Conservation (phyloP, 305 asterid genomes). For the Ajuga reptans region DNA sequence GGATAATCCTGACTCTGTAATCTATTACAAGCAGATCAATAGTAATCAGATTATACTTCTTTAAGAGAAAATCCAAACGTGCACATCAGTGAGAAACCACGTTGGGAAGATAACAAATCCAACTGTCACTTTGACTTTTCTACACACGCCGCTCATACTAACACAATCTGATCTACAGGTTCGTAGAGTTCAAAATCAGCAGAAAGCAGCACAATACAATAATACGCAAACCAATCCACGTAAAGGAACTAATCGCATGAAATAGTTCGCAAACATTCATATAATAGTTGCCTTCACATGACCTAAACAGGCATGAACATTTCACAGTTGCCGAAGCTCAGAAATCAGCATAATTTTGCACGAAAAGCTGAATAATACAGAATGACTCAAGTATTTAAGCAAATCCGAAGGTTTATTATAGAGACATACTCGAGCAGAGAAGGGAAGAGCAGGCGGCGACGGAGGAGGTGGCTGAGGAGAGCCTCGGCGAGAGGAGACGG, state of each 20-base stretch:
- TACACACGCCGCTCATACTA: background rate
- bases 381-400: slow-evolving; percentile 5
- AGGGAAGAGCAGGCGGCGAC: slow-evolving; percentile 71
- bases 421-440: slow-evolving; percentile 72
- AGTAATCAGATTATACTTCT: background rate
- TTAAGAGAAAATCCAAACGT: background rate
- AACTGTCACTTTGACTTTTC: background rate
- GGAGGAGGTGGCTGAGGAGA: slow-evolving; percentile 58
- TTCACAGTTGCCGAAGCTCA: background rate
- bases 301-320: background rate
- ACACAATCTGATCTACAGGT: background rate
- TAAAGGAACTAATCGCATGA: background rate
- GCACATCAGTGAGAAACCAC: background rate
- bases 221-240: background rate
- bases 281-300: background rate
- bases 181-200: background rate
- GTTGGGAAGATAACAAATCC: background rate
- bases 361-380: background rate
- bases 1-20: background rate
- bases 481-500: slow-evolving; percentile 74
- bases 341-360: background rate
- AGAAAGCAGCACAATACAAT: background rate
- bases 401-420: background rate
- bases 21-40: slow-evolving; percentile 7
- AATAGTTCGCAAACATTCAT: slow-evolving; percentile 4